A percentile compares a stretch with the other conserved stretches of the same genome.
Evolutionary conservation across 2,329 filamentous ascomycete genomes (phyloP).

Genomic region (Shiraia bambusicola): DNA sequence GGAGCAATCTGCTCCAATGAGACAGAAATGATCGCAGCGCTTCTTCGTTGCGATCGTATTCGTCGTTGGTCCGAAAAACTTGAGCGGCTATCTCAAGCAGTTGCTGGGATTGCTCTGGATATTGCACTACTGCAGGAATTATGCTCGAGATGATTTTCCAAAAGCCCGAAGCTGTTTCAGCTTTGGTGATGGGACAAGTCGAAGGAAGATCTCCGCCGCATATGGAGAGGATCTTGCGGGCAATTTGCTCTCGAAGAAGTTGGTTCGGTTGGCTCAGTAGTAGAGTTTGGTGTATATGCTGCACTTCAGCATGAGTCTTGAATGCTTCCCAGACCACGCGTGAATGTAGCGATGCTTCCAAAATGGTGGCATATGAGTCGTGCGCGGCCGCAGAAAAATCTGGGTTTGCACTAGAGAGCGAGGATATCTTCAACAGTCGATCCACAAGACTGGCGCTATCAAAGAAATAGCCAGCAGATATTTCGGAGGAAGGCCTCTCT

Average conservation of each 20-base stretch:
- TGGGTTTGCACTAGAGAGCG: slow-evolving; percentile 19
- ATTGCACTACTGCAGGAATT: slow-evolving; percentile 28
- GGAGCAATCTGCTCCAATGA: slow-evolving; percentile 38
- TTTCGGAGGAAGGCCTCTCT: slow-evolving; percentile 38
- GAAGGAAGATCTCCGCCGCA: slow-evolving; percentile 40
- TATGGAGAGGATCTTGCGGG: slow-evolving; percentile 36
- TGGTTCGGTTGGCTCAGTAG: slow-evolving; percentile 29
- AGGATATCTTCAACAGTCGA: slow-evolving; percentile 33
- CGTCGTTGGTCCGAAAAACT: slow-evolving; percentile 40
- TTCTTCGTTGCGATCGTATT: slow-evolving; percentile 34
- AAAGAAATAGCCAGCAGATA: slow-evolving; percentile 37
- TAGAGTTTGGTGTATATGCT: slow-evolving; percentile 33
- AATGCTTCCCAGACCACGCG: slow-evolving; percentile 39
- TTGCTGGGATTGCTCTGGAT: slow-evolving; percentile 31
- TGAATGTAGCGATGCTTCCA: slow-evolving; percentile 43
- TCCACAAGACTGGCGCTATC: slow-evolving; percentile 31
- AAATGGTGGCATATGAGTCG: slow-evolving; percentile 34
- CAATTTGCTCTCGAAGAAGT: slow-evolving; percentile 29
- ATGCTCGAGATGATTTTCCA: slow-evolving; percentile 38
- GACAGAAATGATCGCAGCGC: slow-evolving; percentile 30
- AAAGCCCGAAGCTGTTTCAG: slow-evolving; percentile 36
- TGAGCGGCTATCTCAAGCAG: slow-evolving; percentile 40
- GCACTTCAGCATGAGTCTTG: slow-evolving; percentile 19
- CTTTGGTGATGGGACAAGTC: slow-evolving; percentile 30
- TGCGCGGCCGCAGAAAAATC: slow-evolving; percentile 19